Percentiles rank a stretch among this genome's conserved stretches.
Conservation (phyloP, 1,139 yeast genomes). For the Hyphopichia wangnamkhiaoensis region DNA sequence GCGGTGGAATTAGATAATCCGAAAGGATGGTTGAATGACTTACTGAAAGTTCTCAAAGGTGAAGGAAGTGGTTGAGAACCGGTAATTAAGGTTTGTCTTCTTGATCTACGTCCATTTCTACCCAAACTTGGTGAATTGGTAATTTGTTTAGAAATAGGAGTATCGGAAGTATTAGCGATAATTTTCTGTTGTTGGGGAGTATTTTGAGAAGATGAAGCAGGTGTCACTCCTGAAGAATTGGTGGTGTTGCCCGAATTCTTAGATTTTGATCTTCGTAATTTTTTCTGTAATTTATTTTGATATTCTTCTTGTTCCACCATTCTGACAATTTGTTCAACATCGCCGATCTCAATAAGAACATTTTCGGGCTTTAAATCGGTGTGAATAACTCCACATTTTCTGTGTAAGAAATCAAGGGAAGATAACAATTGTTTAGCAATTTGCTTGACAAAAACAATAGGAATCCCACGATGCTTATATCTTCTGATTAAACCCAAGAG, state of each 20-base stretch:
- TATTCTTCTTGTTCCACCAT: slow-evolving; percentile 56
- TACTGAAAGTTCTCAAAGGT: slow-evolving; percentile 56
- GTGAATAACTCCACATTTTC: slow-evolving; percentile 87
- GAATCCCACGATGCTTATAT: slow-evolving; percentile 72
- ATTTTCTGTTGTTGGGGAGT: slow-evolving; percentile 10
- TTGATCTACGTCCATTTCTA: slow-evolving; percentile 54
- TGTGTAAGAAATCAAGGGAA: slow-evolving; percentile 78
- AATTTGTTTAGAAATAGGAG: slow-evolving; percentile 10
- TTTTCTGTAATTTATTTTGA: slow-evolving; percentile 44
- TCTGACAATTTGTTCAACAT: slow-evolving; percentile 67
- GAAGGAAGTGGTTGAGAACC: slow-evolving; percentile 88
- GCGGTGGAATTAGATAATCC: slow-evolving; percentile 43
- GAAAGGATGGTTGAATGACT: slow-evolving; percentile 38
- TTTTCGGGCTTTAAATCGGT: slow-evolving; percentile 92
- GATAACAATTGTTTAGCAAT: slow-evolving; percentile 75
- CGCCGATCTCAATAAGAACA: slow-evolving; percentile 76
- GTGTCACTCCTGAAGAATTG: slow-evolving; percentile 1
- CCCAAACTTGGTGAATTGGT: slow-evolving; percentile 41
- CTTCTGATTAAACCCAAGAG: slow-evolving; percentile 68
- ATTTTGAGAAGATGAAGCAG: slow-evolving; percentile 11
- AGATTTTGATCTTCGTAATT: slow-evolving; percentile 30
- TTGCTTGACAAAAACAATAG: slow-evolving; percentile 72
- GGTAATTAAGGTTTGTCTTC: slow-evolving; percentile 77
- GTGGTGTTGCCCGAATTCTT: slow-evolving; percentile 16
- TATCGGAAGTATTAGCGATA: slow-evolving; percentile 3